Evolutionary conservation across 176 grass and related monocot species (phyloP), one percentile per base, ranked within the genome.

Genomic region (Miscanthus lutarioriparius): DNA sequence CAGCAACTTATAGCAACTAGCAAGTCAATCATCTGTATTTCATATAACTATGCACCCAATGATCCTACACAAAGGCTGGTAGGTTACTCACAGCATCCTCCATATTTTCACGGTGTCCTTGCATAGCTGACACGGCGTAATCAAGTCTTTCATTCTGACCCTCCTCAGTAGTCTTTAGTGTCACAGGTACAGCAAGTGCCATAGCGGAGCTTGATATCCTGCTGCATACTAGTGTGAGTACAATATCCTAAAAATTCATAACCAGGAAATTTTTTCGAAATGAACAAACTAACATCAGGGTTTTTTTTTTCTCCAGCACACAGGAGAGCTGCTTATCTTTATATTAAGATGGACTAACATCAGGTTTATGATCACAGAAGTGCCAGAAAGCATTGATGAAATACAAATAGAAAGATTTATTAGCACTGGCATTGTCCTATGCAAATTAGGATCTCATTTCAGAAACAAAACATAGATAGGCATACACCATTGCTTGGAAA

Each of bases 61-160:
- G 10, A 54, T 75, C 37, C 48, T 89, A 85, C 7, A 61, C 47
- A 80, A 80, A 75, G 48, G 35, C 14, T n/a, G 8, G 8, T 81
- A 70, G 45, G n/a, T 73, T 59, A 90, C 88, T 87, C 74, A 87
- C 88, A 40, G 84, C 80, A 83, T 90, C 88, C 83, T 90, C 88
- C 88, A 90, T 90, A 6, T 16, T 61, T 14, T 0, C 4, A 41
- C 88, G 84, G 75, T 62, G 41, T 69, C 88, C 88, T 70, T 90
- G 80, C 88, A 90, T 90, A 62, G 68, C 32, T 48, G 88, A 86
- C 75, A 74, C 74, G 3, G 68, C 84, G 35, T 83, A 87, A 5
- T 67, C 28, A 74, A 90, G 2, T 67, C 67, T 83, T 53, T 4
- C 59, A 79, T 90, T 86, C 59, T 36, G 48, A 78, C 88, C 88